Conservation (phyloP, 441 rosid genomes). For the Sinapis alba region DNA sequence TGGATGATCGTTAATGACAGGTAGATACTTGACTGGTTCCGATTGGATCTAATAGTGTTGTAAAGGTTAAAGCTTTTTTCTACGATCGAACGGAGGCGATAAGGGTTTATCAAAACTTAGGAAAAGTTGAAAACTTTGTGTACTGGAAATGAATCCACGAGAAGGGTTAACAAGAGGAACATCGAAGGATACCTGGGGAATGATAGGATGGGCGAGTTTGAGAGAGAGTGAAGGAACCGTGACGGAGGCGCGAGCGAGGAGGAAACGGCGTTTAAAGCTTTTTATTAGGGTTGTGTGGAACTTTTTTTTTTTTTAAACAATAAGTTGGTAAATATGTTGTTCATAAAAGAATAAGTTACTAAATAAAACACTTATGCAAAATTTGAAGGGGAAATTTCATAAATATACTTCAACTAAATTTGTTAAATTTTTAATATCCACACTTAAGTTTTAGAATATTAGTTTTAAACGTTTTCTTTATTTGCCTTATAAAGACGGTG, state of each 20-base stretch:
- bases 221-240: conserved; percentile 26
- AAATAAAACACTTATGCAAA: no score
- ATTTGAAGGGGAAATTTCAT: no score
- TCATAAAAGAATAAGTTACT: no score
- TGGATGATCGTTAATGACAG: not conserved
- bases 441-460: no score
- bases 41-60: not conserved
- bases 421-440: no score
- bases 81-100: not conserved
- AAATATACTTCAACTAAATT: no score
- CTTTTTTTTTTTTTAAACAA: no score
- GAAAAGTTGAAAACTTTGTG: not conserved
- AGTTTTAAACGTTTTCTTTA: not conserved
- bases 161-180: not conserved
- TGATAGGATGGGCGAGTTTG: not conserved
- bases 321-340: no score
- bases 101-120: conserved; percentile 17
- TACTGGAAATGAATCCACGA: not conserved
- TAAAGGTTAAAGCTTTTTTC: not conserved
- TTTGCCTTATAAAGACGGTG: not conserved
- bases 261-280: conserved; percentile 9
- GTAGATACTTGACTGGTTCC: not conserved
- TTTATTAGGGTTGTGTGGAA: conserved; percentile 25
- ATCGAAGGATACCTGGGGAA: conserved; percentile 24
- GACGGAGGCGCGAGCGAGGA: conserved; percentile 1